Base-by-base conservation (phyloP, 371 early-diverging fungal genomes). In the Mucor velutinosus region DNA sequence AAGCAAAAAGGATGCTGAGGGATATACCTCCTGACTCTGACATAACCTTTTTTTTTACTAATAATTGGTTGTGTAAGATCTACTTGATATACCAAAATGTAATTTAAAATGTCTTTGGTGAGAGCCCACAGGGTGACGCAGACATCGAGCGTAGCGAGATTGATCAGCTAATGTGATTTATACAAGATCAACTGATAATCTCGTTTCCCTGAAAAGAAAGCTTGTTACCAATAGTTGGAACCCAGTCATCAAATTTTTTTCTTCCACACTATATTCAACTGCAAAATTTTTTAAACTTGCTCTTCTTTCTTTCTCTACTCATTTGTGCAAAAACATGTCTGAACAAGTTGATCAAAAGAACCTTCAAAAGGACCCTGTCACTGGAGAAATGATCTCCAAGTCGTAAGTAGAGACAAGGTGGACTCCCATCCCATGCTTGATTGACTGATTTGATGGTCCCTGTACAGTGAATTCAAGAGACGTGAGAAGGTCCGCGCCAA, bases 381-480 rank as follows among this genome's bases (percentile, higher is more conserved):
- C 99, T 33, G 96, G 96, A 41, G 97, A 97, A 83, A 90, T 90
- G 91, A 88, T 98, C 74, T 97, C 97, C 78, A 98, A 98, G 90
- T 86, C 83, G 95, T 94, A 88, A 39, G 82, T 77, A 14, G n/a
- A 57, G 32, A 15, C 19, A 3, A 33, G 33, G 7, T n/a, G 3
- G 11, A 11, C 27, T 37, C 27, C 10, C 5, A 21, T 39, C 25
- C 25, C 33, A 59, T 25, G 19, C 14, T 39, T 23, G 53, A 59
- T 12, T 33, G 23, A 39, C 33, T 19, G 21, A 62, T 25, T 14
- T 63, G 33, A 25, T 27, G 53, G 23, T 53, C 14, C 53, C 27
- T 53, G 15, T 27, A 4, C 74, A 95, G 95, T 67, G 99, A 99
- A 82, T 79, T 96, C 77, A 99, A 98, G 92, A 87, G 94, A 80